phyloP scores from a whole-genome alignment of 1,139 yeast genomes.

The Blastobotrys illinoisensis region DNA sequence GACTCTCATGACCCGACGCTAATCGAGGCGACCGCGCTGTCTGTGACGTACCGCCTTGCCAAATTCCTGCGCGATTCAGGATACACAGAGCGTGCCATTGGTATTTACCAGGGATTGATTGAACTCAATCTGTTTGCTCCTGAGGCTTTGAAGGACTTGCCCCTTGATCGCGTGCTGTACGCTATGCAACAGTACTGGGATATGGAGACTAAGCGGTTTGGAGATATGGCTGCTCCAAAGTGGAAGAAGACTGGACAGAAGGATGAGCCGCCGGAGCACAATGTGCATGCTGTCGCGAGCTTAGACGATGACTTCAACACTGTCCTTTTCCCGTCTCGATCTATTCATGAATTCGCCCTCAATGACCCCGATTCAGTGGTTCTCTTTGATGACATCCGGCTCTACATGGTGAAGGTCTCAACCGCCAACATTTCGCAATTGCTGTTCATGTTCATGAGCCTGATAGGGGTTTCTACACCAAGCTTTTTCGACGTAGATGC shows the following conservation, averaged over 20 bases:
- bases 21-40: not conserved
- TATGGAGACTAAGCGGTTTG: constrained; percentile 19
- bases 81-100: constrained; percentile 18
- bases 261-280: not conserved
- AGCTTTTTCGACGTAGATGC: not conserved
- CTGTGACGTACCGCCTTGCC: constrained; percentile 13
- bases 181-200: constrained; percentile 19
- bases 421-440: not conserved
- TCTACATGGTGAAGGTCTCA: not conserved
- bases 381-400: constrained; percentile 8
- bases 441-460: not conserved
- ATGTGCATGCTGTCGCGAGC: not conserved
- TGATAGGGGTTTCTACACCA: not conserved
- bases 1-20: not conserved
- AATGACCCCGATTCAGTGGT: constrained; percentile 3
- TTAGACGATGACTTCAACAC: not conserved
- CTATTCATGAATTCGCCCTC: not conserved
- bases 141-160: not conserved
- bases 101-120: constrained; percentile 17
- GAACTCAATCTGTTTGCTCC: constrained; percentile 19
- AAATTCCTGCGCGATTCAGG: constrained; percentile 18
- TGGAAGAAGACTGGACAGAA: constrained; percentile 4
- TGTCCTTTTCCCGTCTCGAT: constrained; percentile 5
- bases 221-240: constrained; percentile 14
- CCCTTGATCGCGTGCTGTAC: constrained; percentile 1